Percentiles rank a stretch among this genome's conserved stretches.
Conservation (phyloP, 768 basidiomycete genomes). For the Hortiboletus campestris region DNA sequence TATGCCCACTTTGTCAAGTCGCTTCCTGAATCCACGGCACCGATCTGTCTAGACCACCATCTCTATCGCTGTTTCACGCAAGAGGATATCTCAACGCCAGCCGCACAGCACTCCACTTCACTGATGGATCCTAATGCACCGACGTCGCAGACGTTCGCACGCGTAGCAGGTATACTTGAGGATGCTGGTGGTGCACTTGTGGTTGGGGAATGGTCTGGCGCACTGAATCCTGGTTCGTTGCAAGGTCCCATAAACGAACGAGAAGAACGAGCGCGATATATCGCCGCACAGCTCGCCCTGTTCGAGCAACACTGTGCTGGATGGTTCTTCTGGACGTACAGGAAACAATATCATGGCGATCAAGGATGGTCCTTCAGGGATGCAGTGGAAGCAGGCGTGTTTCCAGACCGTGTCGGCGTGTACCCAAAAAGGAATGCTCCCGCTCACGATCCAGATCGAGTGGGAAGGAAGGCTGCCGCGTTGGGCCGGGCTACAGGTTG, state of each 20-base stretch:
- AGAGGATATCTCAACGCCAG: constrained; percentile 53
- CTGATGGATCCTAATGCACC: constrained; percentile 42
- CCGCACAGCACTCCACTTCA: constrained; percentile 49
- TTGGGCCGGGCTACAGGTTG: constrained; percentile 35
- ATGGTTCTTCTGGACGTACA: constrained; percentile 86
- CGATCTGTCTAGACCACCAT: constrained; percentile 75
- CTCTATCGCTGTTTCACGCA: constrained; percentile 78
- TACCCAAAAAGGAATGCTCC: constrained; percentile 21
- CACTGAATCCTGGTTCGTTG: constrained; percentile 63
- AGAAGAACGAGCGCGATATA: constrained; percentile 45
- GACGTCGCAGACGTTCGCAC: constrained; percentile 42
- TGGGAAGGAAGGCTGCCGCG: constrained; percentile 28
- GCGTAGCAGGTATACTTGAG: constrained; percentile 33
- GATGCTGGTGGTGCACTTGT: constrained; percentile 52
- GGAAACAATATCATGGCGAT: constrained; percentile 64
- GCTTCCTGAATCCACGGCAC: constrained; percentile 31
- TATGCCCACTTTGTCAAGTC: constrained; percentile 56
- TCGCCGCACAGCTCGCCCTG: constrained; percentile 61
- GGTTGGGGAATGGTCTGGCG: constrained; percentile 80
- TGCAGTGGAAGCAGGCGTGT: constrained; percentile 58
- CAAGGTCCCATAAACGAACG: constrained; percentile 44
- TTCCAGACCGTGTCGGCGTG: constrained; percentile 54
- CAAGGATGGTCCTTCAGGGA: constrained; percentile 73
- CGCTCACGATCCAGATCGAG: constrained; percentile 20
- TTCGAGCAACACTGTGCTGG: constrained; percentile 67